Percentiles rank a stretch among this genome's conserved stretches.
Conservation (phyloP, 106 monocot genomes). For the Narthecium ossifragum region DNA sequence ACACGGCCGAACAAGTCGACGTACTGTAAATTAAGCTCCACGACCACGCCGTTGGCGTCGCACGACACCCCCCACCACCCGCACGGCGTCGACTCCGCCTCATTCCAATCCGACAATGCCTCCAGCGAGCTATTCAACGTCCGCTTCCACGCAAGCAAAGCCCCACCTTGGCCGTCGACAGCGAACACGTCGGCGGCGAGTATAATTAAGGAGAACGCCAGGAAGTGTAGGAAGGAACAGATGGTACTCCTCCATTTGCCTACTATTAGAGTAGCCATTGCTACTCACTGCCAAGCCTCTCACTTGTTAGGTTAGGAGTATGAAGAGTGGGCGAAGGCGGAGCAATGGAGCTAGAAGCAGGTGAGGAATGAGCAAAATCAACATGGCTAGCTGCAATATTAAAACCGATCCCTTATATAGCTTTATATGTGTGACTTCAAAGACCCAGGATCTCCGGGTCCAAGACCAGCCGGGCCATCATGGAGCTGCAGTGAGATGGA, state of each 20-base stretch:
- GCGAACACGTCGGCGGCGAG: slow-evolving; percentile 9
- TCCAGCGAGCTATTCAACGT: slow-evolving; percentile 25
- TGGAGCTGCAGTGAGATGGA: slow-evolving; percentile 4
- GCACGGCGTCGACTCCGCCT: slow-evolving; percentile 44
- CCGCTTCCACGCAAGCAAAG: slow-evolving; percentile 63
- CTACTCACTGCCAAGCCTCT: not conserved
- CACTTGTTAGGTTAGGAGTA: not conserved
- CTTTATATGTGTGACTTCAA: not conserved
- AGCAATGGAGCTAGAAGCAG: not conserved
- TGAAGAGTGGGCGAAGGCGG: not conserved
- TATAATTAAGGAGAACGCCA: not conserved
- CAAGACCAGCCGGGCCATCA: slow-evolving; percentile 33
- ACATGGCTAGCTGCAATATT: not conserved
- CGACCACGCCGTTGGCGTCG: slow-evolving; percentile 22
- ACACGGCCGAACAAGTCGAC: slow-evolving; percentile 45
- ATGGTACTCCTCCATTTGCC: not conserved
- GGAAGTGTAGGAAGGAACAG: not conserved
- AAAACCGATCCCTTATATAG: not conserved
- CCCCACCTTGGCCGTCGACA: slow-evolving; percentile 34
- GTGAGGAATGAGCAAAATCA: slow-evolving; percentile 3
- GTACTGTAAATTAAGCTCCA: slow-evolving; percentile 40
- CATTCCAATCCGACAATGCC: slow-evolving; percentile 39
- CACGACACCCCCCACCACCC: slow-evolving; percentile 65
- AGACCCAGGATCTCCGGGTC: slow-evolving; percentile 66
- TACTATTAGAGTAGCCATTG: not conserved